Base-by-base conservation (phyloP, 371 early-diverging fungal genomes). In the Lichtheimia ramosa region DNA sequence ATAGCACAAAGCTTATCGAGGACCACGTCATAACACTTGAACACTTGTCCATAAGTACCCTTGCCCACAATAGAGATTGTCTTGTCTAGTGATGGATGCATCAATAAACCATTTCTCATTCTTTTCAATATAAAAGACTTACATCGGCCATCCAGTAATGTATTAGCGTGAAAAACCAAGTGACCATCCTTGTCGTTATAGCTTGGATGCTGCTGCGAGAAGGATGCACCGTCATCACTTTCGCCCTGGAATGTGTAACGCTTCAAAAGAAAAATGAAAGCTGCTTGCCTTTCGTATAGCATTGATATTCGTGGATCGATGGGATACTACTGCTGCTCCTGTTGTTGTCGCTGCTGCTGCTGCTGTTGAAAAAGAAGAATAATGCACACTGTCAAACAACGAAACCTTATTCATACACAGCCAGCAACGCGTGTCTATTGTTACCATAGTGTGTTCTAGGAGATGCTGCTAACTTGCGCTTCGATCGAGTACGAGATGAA, bases 1-100 rank as follows among this genome's bases (percentile, higher is more conserved):
- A 98, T 66, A 21, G 60, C 60, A 56, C 72, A 84, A 57, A 80
- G 77, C 15, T 73, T 71, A 13, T 85, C 71, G 24, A 74, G 77
- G 4, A 75, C 72, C 18, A 81, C 70, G 67, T 97, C 97, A 53
- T 73, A 87, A 61, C 94, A 94, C 67, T 94, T 89, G 23, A 94
- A 91, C 13, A 98, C 98, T 69, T 93, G 94, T 56, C 98, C 98
- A 83, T 96, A 98, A 0, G 98, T 98, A 14, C 98, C 98, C 77
- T 97, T 97, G 3, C 98, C 98, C 6, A 98, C 74, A 42, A 92
- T 69, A 13, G 84, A 72, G 64, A 91, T 75, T 61, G 97, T 93
- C 71, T 87, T 83, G 75, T 92, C 92, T 92, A 48, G 8, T 43
- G 15, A 28, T 4, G n/a, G n/a, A 8, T 34, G 10, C 8, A 34